Evolutionary conservation across 441 rosid genomes (phyloP), one percentile per base, ranked within the genome.

Genomic region (Raphanus hybrid): DNA sequence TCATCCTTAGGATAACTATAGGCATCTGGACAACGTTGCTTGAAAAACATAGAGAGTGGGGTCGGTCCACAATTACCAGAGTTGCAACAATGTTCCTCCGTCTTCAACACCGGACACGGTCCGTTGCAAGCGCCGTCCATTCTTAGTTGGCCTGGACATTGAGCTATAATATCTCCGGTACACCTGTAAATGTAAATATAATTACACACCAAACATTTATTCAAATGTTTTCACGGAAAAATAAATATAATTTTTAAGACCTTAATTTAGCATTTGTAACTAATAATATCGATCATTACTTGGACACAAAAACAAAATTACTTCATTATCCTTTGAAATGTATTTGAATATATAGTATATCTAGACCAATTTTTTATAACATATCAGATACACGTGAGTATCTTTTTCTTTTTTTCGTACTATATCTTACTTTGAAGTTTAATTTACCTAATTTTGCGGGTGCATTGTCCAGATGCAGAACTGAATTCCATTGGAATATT

Each of bases 1-100:
- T 82, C 90, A 66, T 89, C 91, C 39, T 82, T 75, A 23, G 89
- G 93, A 61, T 86, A 87, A 65, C 87, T 89, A n/a, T 86, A 87
- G 55, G 86, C 83, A 37, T 86, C 73, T 0, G 86, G 87, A 60
- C 90, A 89, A 64, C 86, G 81, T 0, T 76, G 8, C 48, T 89
- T 87, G 68, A 89, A 87, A 71, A 82, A 87, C 69, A 16, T 79
- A 1, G 90, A 87, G 1, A 62, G 83, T 9, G 23, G 37, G 2
- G 90, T 90, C 1, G 90, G 84, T 1, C 87, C 85, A 48, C 94
- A 90, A 2, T 29, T 82, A 3, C 87, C 87, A 2, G 72, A 64
- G 45, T 78, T 87, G 81, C 92, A 90, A 34, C 94, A 90, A n/a
- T 79, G 69, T 58, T 88, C 52, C 5, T 90, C 77, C 0, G 77